A percentile compares a stretch with the other conserved stretches of the same genome.
These are phyloP conservation scores for Myxozyma kluyveri DNA, from an alignment of 805 yeast species.

Conservation along the genomic window DNA sequence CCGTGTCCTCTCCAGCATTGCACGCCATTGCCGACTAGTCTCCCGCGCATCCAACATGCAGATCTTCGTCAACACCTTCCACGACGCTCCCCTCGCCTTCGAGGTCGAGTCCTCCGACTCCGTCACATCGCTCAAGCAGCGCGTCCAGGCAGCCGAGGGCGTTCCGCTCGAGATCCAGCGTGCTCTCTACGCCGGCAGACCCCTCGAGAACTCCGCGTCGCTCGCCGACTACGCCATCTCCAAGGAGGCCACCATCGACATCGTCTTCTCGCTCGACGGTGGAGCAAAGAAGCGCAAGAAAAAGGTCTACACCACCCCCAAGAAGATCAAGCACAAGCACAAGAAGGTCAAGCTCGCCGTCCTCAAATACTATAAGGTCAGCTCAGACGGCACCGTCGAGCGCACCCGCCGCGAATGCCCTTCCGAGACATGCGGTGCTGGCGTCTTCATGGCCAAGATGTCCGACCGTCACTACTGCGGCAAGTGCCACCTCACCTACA, in stretches of 20 bases:
- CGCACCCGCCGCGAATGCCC: conserved; percentile 99
- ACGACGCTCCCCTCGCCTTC: conserved; percentile 97
- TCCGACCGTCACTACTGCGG: conserved; percentile 99
- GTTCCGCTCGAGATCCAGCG: conserved; percentile 98
- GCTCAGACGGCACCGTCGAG: conserved; percentile 96
- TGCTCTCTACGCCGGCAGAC: conserved; percentile 96
- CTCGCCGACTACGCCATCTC: conserved; percentile 97
- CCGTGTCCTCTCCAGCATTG: background rate
- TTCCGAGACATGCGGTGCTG: conserved; percentile 90
- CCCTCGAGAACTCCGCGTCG: conserved; percentile 85
- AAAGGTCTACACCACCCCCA: conserved; percentile 99
- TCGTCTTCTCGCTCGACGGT: conserved; percentile 97
- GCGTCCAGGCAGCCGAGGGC: conserved; percentile 97
- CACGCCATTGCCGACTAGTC: conserved; percentile 43
- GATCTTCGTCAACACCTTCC: conserved; percentile 98
- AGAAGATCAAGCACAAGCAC: conserved; percentile 99
- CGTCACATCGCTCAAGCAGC: conserved; percentile 92
- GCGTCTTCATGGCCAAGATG: conserved; percentile 99
- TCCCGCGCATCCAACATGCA: conserved; percentile 39
- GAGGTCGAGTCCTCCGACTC: conserved; percentile 98
- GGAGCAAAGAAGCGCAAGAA: conserved; percentile 99
- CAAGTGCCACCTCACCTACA: conserved; percentile 94
- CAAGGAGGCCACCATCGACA: conserved; percentile 94
- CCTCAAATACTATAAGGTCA: conserved; percentile 98
- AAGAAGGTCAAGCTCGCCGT: conserved; percentile 99